These are phyloP conservation scores for Candida insectorum DNA, from an alignment of 805 yeast species.

Conservation along the genomic window DNA sequence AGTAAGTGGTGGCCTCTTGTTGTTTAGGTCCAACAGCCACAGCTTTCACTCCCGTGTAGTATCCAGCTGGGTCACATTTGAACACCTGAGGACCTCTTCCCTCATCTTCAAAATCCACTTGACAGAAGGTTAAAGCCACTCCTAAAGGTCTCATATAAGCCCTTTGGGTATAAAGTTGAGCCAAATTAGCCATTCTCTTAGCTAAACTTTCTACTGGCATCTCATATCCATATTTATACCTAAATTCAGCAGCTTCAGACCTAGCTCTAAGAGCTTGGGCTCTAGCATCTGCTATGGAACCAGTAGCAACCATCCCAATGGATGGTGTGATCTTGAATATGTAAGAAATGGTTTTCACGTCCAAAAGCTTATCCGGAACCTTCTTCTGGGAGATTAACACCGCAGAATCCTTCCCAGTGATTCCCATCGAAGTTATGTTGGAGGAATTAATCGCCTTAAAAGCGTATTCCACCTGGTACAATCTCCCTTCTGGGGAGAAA, in stretches of 20 bases:
- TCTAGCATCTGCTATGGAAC: constrained; percentile 94
- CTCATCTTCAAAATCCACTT: constrained; percentile 69
- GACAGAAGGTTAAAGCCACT: constrained; percentile 82
- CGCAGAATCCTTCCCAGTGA: constrained; percentile 81
- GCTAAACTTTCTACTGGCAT: constrained; percentile 94
- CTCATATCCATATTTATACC: constrained; percentile 92
- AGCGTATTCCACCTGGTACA: constrained; percentile 97
- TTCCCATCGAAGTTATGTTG: constrained; percentile 83
- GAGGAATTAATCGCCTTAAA: constrained; percentile 94
- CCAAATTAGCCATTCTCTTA: constrained; percentile 91
- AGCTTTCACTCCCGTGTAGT: constrained; percentile 86
- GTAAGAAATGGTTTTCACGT: constrained; percentile 81
- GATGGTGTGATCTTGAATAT: constrained; percentile 76
- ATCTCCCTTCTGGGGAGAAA: constrained; percentile 97
- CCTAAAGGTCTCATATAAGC: constrained; percentile 99
- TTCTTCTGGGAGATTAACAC: constrained; percentile 93
- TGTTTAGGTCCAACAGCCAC: constrained; percentile 96
- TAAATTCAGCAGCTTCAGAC: constrained; percentile 93
- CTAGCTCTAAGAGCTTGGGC: constrained; percentile 87
- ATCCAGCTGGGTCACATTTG: constrained; percentile 98
- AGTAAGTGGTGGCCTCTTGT: constrained; percentile 86
- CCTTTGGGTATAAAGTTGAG: constrained; percentile 94
- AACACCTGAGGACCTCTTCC: constrained; percentile 84
- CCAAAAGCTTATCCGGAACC: constrained; percentile 91
- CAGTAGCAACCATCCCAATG: constrained; percentile 90